Evolutionary conservation across 768 basidiomycete genomes (phyloP), one percentile per base, ranked within the genome.

Genomic region (Rhodotorula sphaerocarpa): DNA sequence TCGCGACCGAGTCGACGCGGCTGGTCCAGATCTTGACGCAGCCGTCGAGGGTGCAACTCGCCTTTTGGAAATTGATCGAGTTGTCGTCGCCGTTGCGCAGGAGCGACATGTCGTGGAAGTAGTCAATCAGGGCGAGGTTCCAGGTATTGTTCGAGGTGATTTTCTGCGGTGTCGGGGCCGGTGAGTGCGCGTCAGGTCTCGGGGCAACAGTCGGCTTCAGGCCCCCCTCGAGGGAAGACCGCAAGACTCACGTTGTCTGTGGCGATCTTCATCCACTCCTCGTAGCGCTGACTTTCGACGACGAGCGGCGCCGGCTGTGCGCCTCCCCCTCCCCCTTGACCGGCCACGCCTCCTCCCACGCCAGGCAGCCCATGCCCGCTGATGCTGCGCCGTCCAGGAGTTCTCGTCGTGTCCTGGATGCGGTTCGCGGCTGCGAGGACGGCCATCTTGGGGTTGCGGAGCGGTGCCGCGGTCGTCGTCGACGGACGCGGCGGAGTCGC

Each of bases 211-310:
- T n/a, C n/a, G n/a, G n/a, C n/a, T n/a, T n/a, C n/a, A n/a, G n/a
- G 9, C 11, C 5, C 6, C 9, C 11, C 42, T 0, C 5, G 28
- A 23, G 36, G 21, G 20, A n/a, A 44, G 25, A n/a, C 21, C 14
- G 4, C 9, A n/a, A 11, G 7, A 78, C 84, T 70, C 74, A 96
- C 95, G 76, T 97, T 97, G 74, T 97, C 93, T 4, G 93, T 97
- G 2, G 92, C 91, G 84, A 97, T 85, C 79, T 97, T 97, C 93
- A 99, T 97, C 95, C 95, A 97, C 76, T 97, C 91, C 75, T 99
- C 95, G 50, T 67, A 73, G n/a, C 68, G 57, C 50, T 63, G 64
- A 7, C 48, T 56, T 50, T 69, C 64, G 27, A 69, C 59, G 28
- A 69, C 64, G 14, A 69, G 47, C 2, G 67, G 59, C 1, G 59